Base-by-base conservation (phyloP, 1,139 yeast genomes). In the Saccharomycopsis hybrid region DNA sequence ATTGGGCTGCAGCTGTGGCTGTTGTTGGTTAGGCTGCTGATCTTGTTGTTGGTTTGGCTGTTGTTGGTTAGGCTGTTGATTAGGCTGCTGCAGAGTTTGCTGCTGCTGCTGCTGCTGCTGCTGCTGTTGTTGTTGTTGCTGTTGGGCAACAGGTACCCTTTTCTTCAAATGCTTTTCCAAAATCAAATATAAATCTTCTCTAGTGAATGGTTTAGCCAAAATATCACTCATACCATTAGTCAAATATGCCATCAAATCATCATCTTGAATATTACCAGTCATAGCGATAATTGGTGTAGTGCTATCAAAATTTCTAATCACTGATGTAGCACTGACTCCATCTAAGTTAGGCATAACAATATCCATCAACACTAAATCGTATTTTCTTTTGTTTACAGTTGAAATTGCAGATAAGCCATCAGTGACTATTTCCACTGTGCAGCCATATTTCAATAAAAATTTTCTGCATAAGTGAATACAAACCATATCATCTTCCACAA, bases 281-380 rank as follows among this genome's bases (percentile, higher is more conserved):
- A 90, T 88, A 42, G 96, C 95, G 56, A 89, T 85, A 56, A 90
- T 86, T 4, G 97, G 97, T 0, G 96, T 87, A 53, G 76, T 77
- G 28, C 81, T 80, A 62, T 88, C 95, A 63, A 86, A 86, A 24
- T 85, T 80, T 57, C 97, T 73, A 53, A 90, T 88, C 42, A 88
- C 81, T 47, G 88, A 82, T 2, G 96, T 84, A 1, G 96, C 96
- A 1, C 95, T 83, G 4, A 96, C 95, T 44, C 97, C 97, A 64
- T 90, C 97, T 50, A 90, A 70, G 62, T 86, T 86, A 2, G 97
- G 97, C 92, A 90, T 85, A 28, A 90, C 95, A 49, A 86, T 87
- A 66, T 89, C 96, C 95, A 90, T 88, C 49, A 90, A 69, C 1
- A 90, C 95, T 53, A 89, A 69, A 64, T 89, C 96, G 62, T 84